phyloP scores from a whole-genome alignment of 441 rosid genomes.

The Gossypium trilobum region DNA sequence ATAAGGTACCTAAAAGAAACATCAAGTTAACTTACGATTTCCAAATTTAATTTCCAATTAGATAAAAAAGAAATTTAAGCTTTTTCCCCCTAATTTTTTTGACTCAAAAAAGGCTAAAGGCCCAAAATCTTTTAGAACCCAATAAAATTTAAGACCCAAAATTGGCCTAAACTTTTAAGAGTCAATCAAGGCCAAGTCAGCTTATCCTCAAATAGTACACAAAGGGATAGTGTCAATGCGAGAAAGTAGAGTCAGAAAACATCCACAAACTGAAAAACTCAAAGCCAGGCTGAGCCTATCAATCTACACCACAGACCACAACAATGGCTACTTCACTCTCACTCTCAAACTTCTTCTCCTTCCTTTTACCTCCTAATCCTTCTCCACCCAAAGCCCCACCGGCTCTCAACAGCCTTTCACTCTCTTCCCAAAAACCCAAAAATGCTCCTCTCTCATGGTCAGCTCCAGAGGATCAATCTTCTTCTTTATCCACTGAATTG shows the following conservation, averaged over 20 bases:
- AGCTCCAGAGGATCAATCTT: constrained; percentile 22
- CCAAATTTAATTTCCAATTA: too few relatives aligned
- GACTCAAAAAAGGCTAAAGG: neutral
- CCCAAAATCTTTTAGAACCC: neutral
- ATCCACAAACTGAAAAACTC: constrained; percentile 23
- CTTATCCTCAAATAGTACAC: neutral
- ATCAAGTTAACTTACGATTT: fast-evolving
- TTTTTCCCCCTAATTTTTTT: neutral
- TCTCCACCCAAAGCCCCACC: constrained; percentile 25
- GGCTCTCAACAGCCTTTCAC: constrained; percentile 16
- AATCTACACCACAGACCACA: neutral
- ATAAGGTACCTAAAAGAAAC: too few relatives aligned
- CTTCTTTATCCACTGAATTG: constrained; percentile 37
- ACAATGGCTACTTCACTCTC: constrained; percentile 58
- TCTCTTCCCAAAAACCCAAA: constrained; percentile 28
- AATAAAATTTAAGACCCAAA: neutral
- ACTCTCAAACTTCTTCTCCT: constrained; percentile 54
- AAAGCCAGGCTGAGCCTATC: constrained; percentile 10
- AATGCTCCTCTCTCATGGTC: constrained; percentile 20
- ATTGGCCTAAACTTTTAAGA: neutral
- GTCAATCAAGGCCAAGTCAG: neutral
- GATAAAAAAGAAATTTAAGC: too few relatives aligned
- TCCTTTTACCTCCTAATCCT: constrained; percentile 47
- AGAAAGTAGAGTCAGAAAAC: neutral
- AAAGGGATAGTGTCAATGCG: neutral